Base-by-base conservation (phyloP, 2,329 filamentous ascomycete genomes). In the Pseudocercospora crystallina region DNA sequence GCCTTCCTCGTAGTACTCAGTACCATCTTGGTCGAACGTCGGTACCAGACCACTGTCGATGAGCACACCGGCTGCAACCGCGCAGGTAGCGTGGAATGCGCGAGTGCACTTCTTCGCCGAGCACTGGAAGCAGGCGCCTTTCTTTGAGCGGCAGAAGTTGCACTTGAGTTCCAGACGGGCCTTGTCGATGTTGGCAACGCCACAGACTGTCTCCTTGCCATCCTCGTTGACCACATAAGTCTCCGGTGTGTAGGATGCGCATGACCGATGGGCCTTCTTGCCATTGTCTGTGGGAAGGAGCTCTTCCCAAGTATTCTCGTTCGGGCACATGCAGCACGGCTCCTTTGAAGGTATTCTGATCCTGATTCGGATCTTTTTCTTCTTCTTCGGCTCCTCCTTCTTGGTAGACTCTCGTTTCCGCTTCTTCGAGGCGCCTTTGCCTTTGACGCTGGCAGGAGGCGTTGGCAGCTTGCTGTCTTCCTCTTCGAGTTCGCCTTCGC, bases 61-160 rank as follows among this genome's bases (percentile, higher is more conserved):
- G 66, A 95, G 88, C 2, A 96, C 90, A 49, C 94, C 94, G 32
- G 91, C 92, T 15, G 92, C 85, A 7, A 90, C 86, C 2, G 94
- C 94, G 68, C 94, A 99, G 1, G 91, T 97, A 12, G 92, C 89
- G 68, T 99, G 94, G 71, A 96, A 99, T 8, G 92, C 87, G 57
- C 94, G 80, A 3, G 89, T 87, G 64, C 94, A 99, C 69, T 96
- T 97, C 75, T 91, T 92, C 61, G 90, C 86, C 1, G 90, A 95
- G 71, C 94, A 99, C 70, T 97, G 92, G 73, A 99, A 95, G 72
- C 92, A 96, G 12, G 90, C 90, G n/a, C 94, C 94, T 50, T 87
- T 88, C 70, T 94, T 95, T 30, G 90, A 95, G 31, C 91, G 89
- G 67, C 94, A 99, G 73, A 89, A 96, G 55, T 95, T 84, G 70